Evolutionary conservation across 2,329 filamentous ascomycete genomes (phyloP).

Genomic region (Capronia coronata): DNA sequence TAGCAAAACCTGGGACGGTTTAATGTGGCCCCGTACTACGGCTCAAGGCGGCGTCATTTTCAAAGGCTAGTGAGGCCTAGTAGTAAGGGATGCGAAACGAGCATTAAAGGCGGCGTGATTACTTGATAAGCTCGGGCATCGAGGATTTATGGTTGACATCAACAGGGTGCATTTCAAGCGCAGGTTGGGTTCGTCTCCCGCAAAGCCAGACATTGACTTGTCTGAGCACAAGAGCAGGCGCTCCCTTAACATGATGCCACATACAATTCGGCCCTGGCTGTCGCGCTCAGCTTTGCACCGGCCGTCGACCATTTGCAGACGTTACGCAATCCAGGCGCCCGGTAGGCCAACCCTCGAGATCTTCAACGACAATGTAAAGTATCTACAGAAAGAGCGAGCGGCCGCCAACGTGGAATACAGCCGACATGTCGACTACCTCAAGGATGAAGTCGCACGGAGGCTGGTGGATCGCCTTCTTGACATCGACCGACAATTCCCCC

Average conservation of each 20-base stretch:
- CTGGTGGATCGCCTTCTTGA: slow-evolving; percentile 83
- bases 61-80: too few species aligned
- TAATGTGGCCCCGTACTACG: too few species aligned
- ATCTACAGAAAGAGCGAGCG: slow-evolving; percentile 83
- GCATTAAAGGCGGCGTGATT: too few species aligned
- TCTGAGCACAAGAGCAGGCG: slow-evolving; percentile 10
- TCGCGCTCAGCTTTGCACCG: slow-evolving; percentile 18
- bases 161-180: neutral
- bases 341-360: slow-evolving; percentile 76
- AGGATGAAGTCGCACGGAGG: slow-evolving; percentile 80
- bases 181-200: neutral
- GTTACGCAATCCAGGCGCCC: slow-evolving; percentile 71
- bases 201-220: slow-evolving; percentile 24
- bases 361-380: slow-evolving; percentile 84
- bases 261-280: slow-evolving; percentile 18
- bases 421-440: slow-evolving; percentile 81
- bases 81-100: too few species aligned
- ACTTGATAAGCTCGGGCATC: too few species aligned
- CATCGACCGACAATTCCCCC: slow-evolving; percentile 80
- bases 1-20: too few species aligned
- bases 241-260: slow-evolving; percentile 20
- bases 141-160: slow-evolving; percentile 18
- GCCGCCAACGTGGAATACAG: slow-evolving; percentile 63
- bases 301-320: slow-evolving; percentile 26
- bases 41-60: too few species aligned